Conservation (phyloP, 306 rosid species). For the Trifolium dubium region DNA sequence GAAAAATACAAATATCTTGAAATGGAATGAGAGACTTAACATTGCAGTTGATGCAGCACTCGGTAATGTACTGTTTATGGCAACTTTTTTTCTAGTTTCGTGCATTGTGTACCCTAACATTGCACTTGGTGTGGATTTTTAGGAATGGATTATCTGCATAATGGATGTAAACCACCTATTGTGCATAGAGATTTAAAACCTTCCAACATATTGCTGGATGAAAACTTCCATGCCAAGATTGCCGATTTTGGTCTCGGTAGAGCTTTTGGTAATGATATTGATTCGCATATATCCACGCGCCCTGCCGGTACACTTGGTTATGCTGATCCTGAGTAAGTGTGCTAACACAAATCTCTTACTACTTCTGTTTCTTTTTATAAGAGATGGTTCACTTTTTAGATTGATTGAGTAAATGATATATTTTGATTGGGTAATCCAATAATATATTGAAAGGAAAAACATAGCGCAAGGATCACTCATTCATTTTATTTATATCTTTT, state of each 20-base stretch:
- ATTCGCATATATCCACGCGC: constrained; percentile 44
- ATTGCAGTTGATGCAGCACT: constrained; percentile 36
- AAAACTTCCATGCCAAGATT: constrained; percentile 49
- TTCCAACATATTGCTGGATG: constrained; percentile 57
- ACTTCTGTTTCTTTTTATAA: too few relatives aligned
- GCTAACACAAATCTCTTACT: too few relatives aligned
- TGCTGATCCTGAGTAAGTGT: constrained; percentile 60
- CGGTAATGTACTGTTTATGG: background rate
- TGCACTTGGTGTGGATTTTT: background rate
- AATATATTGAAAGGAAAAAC: too few relatives aligned
- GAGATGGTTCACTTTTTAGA: too few relatives aligned
- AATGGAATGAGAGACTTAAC: constrained; percentile 34
- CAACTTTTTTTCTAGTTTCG: background rate
- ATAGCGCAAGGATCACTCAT: background rate
- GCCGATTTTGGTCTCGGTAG: constrained; percentile 59
- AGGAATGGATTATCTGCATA: constrained; percentile 53
- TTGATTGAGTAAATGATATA: too few relatives aligned
- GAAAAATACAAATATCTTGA: constrained; percentile 6
- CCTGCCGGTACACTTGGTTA: constrained; percentile 54
- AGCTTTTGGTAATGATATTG: constrained; percentile 33
- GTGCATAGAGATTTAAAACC: constrained; percentile 63
- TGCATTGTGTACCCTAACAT: background rate
- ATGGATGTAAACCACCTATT: constrained; percentile 47
- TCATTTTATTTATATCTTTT: background rate
- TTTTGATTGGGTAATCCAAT: too few relatives aligned